Percentiles rank a stretch among this genome's conserved stretches.
These are phyloP conservation scores for Pichia sp. DNA, from an alignment of 1,139 yeast species.

Conservation along the genomic window DNA sequence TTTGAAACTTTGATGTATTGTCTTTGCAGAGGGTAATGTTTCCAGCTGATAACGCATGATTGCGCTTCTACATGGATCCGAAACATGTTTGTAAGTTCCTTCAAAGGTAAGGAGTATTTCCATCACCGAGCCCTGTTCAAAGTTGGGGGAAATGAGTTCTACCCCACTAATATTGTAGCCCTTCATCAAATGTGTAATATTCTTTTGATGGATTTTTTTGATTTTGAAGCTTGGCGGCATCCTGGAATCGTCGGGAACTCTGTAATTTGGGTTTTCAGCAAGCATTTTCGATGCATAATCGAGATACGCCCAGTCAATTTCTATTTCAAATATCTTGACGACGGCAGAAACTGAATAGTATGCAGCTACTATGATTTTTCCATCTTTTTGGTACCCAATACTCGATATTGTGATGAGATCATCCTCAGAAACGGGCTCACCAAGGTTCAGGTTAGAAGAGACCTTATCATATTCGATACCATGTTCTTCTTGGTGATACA, in stretches of 20 bases:
- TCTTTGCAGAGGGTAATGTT: conserved; percentile 14
- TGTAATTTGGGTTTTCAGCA: conserved; percentile 43
- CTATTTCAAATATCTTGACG: conserved; percentile 42
- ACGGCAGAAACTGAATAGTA: conserved; percentile 35
- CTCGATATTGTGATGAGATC: conserved; percentile 39
- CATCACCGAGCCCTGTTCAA: conserved; percentile 19
- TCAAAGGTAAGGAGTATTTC: conserved; percentile 10
- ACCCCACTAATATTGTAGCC: conserved; percentile 25
- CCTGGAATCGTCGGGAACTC: conserved; percentile 41
- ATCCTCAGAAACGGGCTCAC: conserved; percentile 6
- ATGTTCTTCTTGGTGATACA: conserved; percentile 59
- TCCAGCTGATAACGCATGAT: conserved; percentile 35
- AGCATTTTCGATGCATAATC: conserved; percentile 42
- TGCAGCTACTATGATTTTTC: conserved; percentile 41
- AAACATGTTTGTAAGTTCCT: conserved; percentile 1
- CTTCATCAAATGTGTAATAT: conserved; percentile 14
- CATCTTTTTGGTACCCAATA: conserved; percentile 52
- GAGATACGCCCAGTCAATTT: conserved; percentile 58
- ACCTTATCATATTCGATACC: conserved; percentile 48
- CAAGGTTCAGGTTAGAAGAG: conserved; percentile 16
- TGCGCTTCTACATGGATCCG: conserved; percentile 21
- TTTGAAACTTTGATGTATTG: conserved; percentile 22
- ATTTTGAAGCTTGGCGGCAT: conserved; percentile 21
- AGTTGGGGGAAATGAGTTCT: conserved; percentile 39
- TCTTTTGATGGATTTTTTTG: conserved; percentile 16